These are phyloP conservation scores for Zygosaccharomyces siamensis DNA, from an alignment of 805 yeast species.

Conservation along the genomic window DNA sequence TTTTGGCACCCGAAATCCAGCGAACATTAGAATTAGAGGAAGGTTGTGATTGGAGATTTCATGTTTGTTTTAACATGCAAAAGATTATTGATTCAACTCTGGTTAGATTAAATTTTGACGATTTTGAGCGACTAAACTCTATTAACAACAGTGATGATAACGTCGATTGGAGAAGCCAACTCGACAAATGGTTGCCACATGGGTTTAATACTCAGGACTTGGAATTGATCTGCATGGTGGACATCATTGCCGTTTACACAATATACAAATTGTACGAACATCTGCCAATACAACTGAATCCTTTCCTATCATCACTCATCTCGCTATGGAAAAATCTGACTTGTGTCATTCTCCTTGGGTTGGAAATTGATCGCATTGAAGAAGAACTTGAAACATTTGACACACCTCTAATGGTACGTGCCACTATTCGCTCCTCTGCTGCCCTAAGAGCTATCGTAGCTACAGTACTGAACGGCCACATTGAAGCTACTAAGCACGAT, in stretches of 20 bases:
- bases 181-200: slow-evolving; percentile 36
- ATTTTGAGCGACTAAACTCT: slow-evolving; percentile 23
- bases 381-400: slow-evolving; percentile 35
- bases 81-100: slow-evolving; percentile 24
- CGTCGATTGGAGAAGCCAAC: slow-evolving; percentile 31
- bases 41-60: slow-evolving; percentile 27
- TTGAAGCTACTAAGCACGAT: slow-evolving; percentile 46
- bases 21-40: slow-evolving; percentile 1
- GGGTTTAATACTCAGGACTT: slow-evolving; percentile 39
- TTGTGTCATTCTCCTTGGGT: slow-evolving; percentile 50
- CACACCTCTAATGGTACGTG: slow-evolving; percentile 45
- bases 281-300: slow-evolving; percentile 44
- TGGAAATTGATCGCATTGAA: slow-evolving; percentile 56
- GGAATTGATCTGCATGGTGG: slow-evolving; percentile 43
- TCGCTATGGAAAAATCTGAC: slow-evolving; percentile 67
- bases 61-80: slow-evolving; percentile 28
- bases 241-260: slow-evolving; percentile 40
- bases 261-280: slow-evolving; percentile 42
- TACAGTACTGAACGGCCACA: slow-evolving; percentile 50
- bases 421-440: slow-evolving; percentile 56
- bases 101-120: slow-evolving; percentile 25
- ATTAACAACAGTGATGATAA: slow-evolving; percentile 22
- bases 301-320: slow-evolving; percentile 54
- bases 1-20: slow-evolving; percentile 30
- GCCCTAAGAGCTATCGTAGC: slow-evolving; percentile 61